These are phyloP conservation scores for Pseudonectria foliicola DNA, from an alignment of 2,329 filamentous ascomycete species.

Conservation along the genomic window DNA sequence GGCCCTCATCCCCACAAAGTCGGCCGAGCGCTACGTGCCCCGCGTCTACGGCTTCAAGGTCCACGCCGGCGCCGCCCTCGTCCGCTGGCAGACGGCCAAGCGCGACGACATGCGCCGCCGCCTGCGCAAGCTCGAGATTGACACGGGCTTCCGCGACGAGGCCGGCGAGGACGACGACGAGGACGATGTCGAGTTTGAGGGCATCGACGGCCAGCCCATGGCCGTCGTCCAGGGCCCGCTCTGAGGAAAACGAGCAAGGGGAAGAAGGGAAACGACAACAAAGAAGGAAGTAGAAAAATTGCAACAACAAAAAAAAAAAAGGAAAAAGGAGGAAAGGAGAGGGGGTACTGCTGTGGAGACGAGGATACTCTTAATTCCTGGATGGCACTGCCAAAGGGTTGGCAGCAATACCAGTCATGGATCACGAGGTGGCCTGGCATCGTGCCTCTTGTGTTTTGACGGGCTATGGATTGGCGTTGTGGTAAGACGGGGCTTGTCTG, in stretches of 20 bases:
- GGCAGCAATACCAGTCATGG: no score
- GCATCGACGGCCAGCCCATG: slow-evolving; percentile 24
- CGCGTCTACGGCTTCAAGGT: slow-evolving; percentile 94
- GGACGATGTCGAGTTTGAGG: slow-evolving; percentile 36
- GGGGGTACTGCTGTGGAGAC: no score
- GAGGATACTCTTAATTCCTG: no score
- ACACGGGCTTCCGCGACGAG: slow-evolving; percentile 72
- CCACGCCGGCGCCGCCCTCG: slow-evolving; percentile 78
- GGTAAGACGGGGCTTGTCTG: slow-evolving; percentile 13
- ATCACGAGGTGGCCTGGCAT: slow-evolving; percentile 2
- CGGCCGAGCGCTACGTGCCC: slow-evolving; percentile 76
- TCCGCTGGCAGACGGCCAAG: slow-evolving; percentile 82
- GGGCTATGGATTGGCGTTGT: slow-evolving; percentile 20
- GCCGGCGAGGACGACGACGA: slow-evolving; percentile 53
- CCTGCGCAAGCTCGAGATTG: slow-evolving; percentile 63
- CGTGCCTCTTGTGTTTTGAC: slow-evolving; percentile 10
- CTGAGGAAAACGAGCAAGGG: slow-evolving; percentile 9
- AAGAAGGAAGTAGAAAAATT: no score
- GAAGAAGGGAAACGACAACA: no score
- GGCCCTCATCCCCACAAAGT: slow-evolving; percentile 79
- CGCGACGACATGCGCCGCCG: slow-evolving; percentile 76
- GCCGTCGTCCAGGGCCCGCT: slow-evolving; percentile 21
- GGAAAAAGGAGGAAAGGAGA: no score
- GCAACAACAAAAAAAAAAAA: no score
- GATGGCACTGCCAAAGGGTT: no score